phyloP scores from a whole-genome alignment of 1,284 basidiomycete species.

The Albatrellus sp. region DNA sequence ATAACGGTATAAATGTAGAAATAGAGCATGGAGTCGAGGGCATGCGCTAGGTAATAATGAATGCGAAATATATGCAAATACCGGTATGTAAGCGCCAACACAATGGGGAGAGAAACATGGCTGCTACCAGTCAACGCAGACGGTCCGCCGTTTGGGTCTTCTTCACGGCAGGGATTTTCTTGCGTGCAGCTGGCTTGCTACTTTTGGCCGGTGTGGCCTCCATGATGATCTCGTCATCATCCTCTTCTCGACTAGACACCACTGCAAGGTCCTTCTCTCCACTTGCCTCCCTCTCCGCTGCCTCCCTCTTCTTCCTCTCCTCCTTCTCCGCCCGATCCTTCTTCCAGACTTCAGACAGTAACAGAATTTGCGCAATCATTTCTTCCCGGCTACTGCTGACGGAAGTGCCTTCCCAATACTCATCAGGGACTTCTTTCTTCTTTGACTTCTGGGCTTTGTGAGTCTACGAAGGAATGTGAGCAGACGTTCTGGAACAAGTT shows the following conservation, averaged over 20 bases:
- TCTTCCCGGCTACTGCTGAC: conserved; percentile 22
- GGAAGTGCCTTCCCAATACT: conserved; percentile 33
- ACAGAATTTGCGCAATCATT: conserved; percentile 20
- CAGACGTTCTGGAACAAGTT: too few species aligned
- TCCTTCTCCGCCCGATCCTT: conserved; percentile 21
- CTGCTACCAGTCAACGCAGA: not conserved
- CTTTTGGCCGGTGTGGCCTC: conserved; percentile 3
- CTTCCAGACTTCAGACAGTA: conserved; percentile 31
- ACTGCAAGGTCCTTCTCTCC: conserved; percentile 13
- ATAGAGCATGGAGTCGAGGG: too few species aligned
- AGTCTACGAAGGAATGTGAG: not conserved
- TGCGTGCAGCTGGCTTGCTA: not conserved
- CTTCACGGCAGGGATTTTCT: not conserved
- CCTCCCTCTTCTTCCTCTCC: conserved; percentile 18
- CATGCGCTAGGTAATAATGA: too few species aligned
- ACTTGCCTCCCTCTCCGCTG: conserved; percentile 11
- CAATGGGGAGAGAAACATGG: too few species aligned
- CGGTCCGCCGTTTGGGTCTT: not conserved
- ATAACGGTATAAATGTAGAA: too few species aligned
- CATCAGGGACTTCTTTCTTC: conserved; percentile 15
- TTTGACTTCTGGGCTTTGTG: conserved; percentile 17
- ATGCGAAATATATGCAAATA: too few species aligned
- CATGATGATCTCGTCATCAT: conserved; percentile 33
- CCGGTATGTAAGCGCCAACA: too few species aligned
- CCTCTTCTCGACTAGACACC: conserved; percentile 17